Percentiles rank a stretch among this genome's conserved stretches.
phyloP scores from a whole-genome alignment of 2,329 filamentous ascomycete species.

The Aulographum hederae region DNA sequence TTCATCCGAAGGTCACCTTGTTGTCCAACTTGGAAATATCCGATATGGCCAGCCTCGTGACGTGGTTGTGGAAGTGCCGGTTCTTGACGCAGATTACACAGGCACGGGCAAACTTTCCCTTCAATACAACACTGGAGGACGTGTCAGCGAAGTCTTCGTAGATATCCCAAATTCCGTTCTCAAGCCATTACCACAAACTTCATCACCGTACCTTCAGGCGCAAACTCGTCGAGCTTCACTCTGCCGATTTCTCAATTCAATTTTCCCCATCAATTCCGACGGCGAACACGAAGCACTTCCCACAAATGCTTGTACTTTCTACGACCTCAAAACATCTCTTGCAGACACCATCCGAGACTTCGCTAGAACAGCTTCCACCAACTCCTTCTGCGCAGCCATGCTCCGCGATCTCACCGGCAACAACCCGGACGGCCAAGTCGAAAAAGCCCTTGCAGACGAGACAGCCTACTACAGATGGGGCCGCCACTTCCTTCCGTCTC shows the following conservation, averaged over 20 bases:
- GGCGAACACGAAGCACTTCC: constrained; percentile 18
- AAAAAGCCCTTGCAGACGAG: constrained; percentile 23
- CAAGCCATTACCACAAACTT: too few relatives aligned
- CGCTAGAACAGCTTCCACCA: constrained; percentile 19
- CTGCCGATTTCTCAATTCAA: constrained; percentile 29
- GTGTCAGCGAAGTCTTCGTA: too few relatives aligned
- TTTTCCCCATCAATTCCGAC: constrained; percentile 21
- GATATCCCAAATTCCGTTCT: neutral
- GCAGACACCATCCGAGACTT: constrained; percentile 14
- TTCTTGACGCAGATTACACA: neutral
- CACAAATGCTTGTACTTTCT: constrained; percentile 1
- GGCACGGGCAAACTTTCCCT: constrained; percentile 1
- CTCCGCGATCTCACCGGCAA: constrained; percentile 29
- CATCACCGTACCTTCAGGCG: neutral
- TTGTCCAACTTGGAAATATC: constrained; percentile 22
- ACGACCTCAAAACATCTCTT: constrained; percentile 7
- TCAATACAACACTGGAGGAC: too few relatives aligned
- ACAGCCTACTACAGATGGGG: constrained; percentile 34
- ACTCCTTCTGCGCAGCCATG: constrained; percentile 26
- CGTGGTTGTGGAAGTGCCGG: constrained; percentile 25
- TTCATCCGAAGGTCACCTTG: constrained; percentile 10
- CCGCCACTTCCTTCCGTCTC: constrained; percentile 36
- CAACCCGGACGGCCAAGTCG: constrained; percentile 30
- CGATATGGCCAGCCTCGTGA: constrained; percentile 45
- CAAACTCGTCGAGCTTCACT: constrained; percentile 33